Evolutionary conservation across 768 basidiomycete genomes (phyloP).

Genomic region (Amanita jacksonii): DNA sequence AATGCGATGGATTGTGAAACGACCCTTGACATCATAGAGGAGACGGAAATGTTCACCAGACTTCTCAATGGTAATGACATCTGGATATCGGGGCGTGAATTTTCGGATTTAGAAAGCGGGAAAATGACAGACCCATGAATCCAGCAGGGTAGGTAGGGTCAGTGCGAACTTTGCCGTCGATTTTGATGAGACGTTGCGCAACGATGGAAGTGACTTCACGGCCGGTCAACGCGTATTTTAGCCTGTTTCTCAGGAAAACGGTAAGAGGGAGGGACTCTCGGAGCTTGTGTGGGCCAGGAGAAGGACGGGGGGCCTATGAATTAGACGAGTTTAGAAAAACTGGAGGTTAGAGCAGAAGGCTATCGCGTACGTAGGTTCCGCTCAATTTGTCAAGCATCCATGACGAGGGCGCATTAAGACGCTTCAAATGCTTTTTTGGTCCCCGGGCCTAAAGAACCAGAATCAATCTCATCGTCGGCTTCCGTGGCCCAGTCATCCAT

Average conservation of each 20-base stretch:
- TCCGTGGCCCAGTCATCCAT: slow-evolving; percentile 33
- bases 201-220: slow-evolving; percentile 95
- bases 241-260: slow-evolving; percentile 96
- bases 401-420: slow-evolving; percentile 91
- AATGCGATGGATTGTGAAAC: slow-evolving; percentile 99
- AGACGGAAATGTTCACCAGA: slow-evolving; percentile 99
- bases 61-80: slow-evolving; percentile 96
- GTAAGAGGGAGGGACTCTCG: slow-evolving; percentile 96
- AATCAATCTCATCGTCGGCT: slow-evolving; percentile 13
- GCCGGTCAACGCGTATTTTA: slow-evolving; percentile 97
- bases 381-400: slow-evolving; percentile 99
- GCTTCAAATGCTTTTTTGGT: slow-evolving; percentile 99
- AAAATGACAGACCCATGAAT: slow-evolving; percentile 73
- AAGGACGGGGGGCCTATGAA: slow-evolving; percentile 86
- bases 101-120: slow-evolving; percentile 1
- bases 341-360: background rate
- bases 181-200: slow-evolving; percentile 94
- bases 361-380: slow-evolving; percentile 76
- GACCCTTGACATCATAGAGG: slow-evolving; percentile 98
- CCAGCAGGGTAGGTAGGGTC: slow-evolving; percentile 96
- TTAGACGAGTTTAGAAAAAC: no score
- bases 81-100: slow-evolving; percentile 27
- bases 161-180: slow-evolving; percentile 97
- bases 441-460: slow-evolving; percentile 66
- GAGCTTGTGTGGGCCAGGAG: slow-evolving; percentile 98